phyloP scores from a whole-genome alignment of 2,329 filamentous ascomycete species.

The Xylaria sp. region DNA sequence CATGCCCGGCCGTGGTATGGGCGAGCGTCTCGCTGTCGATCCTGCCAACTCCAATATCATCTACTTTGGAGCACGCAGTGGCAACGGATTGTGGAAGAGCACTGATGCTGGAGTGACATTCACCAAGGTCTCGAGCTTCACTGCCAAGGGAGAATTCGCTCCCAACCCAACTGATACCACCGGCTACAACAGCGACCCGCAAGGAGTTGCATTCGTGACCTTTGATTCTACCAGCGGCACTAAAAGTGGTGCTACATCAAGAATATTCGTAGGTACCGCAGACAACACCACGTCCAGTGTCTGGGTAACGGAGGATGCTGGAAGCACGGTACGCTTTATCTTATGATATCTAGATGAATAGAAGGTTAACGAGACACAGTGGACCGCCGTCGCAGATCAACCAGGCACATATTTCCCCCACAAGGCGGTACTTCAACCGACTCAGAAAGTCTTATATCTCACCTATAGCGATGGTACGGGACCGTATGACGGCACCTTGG shows the following conservation, averaged over 20 bases:
- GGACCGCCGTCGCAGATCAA: slow-evolving; percentile 56
- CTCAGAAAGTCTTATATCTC: slow-evolving; percentile 60
- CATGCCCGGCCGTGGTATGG: slow-evolving; percentile 65
- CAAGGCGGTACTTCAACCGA: slow-evolving; percentile 56
- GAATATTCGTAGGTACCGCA: slow-evolving; percentile 62
- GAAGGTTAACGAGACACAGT: slow-evolving; percentile 35
- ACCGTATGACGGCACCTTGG: slow-evolving; percentile 61
- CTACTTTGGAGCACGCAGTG: slow-evolving; percentile 64
- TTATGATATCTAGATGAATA: background rate
- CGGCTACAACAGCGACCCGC: slow-evolving; percentile 53
- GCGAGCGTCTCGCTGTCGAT: slow-evolving; percentile 63
- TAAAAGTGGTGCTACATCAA: slow-evolving; percentile 54
- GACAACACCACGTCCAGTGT: slow-evolving; percentile 59
- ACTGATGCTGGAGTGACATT: slow-evolving; percentile 62
- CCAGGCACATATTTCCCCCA: slow-evolving; percentile 59
- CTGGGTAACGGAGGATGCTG: slow-evolving; percentile 60
- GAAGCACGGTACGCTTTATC: slow-evolving; percentile 44
- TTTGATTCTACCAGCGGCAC: slow-evolving; percentile 59
- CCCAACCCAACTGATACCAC: slow-evolving; percentile 51
- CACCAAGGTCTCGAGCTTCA: slow-evolving; percentile 57
- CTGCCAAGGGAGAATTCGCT: slow-evolving; percentile 55
- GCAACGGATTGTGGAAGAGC: slow-evolving; percentile 64
- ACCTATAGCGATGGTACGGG: slow-evolving; percentile 61
- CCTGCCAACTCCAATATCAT: slow-evolving; percentile 61
- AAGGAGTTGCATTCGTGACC: slow-evolving; percentile 58